phyloP scores from a whole-genome alignment of 2,329 filamentous ascomycete genomes.

The Neofusicoccum sp. region DNA sequence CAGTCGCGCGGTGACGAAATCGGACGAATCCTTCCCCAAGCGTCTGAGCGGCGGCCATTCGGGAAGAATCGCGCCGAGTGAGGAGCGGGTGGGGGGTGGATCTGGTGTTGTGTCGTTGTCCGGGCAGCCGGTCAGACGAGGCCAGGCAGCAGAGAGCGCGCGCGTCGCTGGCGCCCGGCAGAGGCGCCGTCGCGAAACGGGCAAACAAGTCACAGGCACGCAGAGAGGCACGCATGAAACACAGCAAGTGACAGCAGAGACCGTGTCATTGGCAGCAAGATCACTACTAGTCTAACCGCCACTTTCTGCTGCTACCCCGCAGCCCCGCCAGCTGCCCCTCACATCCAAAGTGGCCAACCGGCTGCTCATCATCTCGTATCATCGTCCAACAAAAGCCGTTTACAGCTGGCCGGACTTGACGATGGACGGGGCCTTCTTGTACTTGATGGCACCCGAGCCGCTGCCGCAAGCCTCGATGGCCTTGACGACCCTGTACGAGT shows the following conservation, averaged over 20 bases:
- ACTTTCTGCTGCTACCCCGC: slow-evolving; percentile 22
- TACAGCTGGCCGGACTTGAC: slow-evolving; percentile 49
- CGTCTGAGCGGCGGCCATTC: background rate
- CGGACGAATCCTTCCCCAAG: background rate
- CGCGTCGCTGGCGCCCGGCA: background rate
- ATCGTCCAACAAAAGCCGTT: slow-evolving; percentile 10
- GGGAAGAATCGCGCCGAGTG: slow-evolving; percentile 9
- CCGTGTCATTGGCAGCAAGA: slow-evolving; percentile 8
- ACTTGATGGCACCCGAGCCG: slow-evolving; percentile 55
- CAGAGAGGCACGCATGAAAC: background rate
- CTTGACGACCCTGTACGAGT: slow-evolving; percentile 59
- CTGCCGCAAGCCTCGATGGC: slow-evolving; percentile 63
- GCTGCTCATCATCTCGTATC: slow-evolving; percentile 15
- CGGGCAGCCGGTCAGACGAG: background rate
- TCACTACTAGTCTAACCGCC: slow-evolving; percentile 20
- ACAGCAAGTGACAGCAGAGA: slow-evolving; percentile 16
- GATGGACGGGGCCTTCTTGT: slow-evolving; percentile 58
- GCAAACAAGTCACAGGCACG: background rate
- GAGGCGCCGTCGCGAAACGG: too few relatives aligned
- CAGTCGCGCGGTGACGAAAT: background rate
- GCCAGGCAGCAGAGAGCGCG: background rate
- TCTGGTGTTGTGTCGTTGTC: background rate
- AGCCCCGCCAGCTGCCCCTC: slow-evolving; percentile 19
- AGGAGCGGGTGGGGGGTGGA: background rate
- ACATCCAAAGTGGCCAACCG: slow-evolving; percentile 1